Evolutionary conservation across 768 basidiomycete species (phyloP), one percentile per base, ranked within the genome.

Genomic region (Xerocomus brunneocitrinus): DNA sequence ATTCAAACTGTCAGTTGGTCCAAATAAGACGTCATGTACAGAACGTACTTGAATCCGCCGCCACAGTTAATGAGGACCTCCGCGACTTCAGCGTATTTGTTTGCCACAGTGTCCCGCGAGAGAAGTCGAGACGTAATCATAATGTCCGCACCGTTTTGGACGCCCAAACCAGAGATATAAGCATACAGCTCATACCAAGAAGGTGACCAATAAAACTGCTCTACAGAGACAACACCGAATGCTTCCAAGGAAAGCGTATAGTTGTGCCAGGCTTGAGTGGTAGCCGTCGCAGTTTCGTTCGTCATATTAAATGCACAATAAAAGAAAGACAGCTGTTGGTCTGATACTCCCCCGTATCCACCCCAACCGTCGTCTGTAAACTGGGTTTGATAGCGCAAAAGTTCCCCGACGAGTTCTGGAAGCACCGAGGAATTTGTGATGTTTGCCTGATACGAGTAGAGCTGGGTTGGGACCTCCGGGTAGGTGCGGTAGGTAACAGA

Each of bases 361-460:
- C 73, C 73, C 78, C 76, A 80, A 0, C 74, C 74, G 3, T 63
- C 63, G 36, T 79, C 73, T 0, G 76, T 68, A n/a, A 78, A 61
- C 5, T 61, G 53, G 0, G 71, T 69, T 30, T 67, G 71, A 16
- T 68, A 55, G 27, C 61, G 72, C 27, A 77, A 43, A 27, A 74
- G 65, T 47, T 71, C 72, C 0, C 72, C 69, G 7, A 70, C 52
- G 27, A 77, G 63, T 1, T 62, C 62, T n/a, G 64, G 50, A 0
- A 71, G 62, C 1, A 58, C 53, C 5, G 65, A 62, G 2, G 65
- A 57, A 8, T 71, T 67, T 0, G 74, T 62, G 42, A 70, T 65
- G 53, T 71, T 73, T 8, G 64, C 69, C 1, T 54, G 44, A 43
- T 75, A 64, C 32, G 19, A 19, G 53, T 38, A 25, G 65, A 62